Evolutionary conservation across 2,329 filamentous ascomycete genomes (phyloP).

Genomic region (Alternaria angustiovoidea): DNA sequence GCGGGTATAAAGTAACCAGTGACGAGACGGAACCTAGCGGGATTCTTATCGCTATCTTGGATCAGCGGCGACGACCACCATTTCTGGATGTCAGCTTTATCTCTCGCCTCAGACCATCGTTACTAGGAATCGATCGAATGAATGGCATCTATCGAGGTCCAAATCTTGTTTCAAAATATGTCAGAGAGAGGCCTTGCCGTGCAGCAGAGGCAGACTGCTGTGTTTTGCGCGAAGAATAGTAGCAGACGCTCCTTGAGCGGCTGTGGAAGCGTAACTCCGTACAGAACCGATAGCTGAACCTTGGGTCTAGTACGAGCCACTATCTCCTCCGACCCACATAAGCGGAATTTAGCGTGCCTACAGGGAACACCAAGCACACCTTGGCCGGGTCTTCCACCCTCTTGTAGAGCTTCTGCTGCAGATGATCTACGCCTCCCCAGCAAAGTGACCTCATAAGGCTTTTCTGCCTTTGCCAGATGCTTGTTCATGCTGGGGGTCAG

Average conservation of each 20-base stretch:
- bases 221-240: not conserved
- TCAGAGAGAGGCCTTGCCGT: not conserved
- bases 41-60: conserved; percentile 49
- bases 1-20: conserved; percentile 27
- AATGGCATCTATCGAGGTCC: not conserved
- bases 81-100: conserved; percentile 31
- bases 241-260: not conserved
- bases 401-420: conserved; percentile 21
- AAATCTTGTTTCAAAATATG: not conserved
- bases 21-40: conserved; percentile 34
- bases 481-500: not conserved
- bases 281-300: not conserved
- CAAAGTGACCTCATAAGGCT: conserved; percentile 44
- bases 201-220: not conserved
- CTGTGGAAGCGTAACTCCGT: not conserved
- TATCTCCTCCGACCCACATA: conserved; percentile 16
- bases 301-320: not conserved
- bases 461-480: conserved; percentile 7
- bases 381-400: conserved; percentile 31
- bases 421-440: conserved; percentile 22
- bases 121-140: conserved; percentile 22
- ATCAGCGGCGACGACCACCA: conserved; percentile 38
- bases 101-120: conserved; percentile 27
- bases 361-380: conserved; percentile 29
- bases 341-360: conserved; percentile 10